Conservation (phyloP, 257 asterid genomes). For the Rhazya stricta region DNA sequence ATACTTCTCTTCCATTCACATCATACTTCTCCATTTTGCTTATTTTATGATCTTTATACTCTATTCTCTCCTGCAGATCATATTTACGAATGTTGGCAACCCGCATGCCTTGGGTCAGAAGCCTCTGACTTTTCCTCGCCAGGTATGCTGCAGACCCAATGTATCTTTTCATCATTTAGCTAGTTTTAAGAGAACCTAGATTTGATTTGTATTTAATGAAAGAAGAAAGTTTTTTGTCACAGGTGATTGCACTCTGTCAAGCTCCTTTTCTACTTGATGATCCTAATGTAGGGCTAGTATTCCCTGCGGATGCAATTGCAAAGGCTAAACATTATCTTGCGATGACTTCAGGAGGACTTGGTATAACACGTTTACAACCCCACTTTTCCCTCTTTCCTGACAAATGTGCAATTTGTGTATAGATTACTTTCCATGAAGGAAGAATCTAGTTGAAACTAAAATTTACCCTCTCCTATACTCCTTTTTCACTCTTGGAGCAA, state of each 20-base stretch:
- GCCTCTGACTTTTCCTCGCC: conserved; percentile 94
- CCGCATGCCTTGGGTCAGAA: conserved; percentile 97
- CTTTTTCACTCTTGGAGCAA: neutral
- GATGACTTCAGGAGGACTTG: conserved; percentile 88
- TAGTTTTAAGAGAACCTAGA: neutral
- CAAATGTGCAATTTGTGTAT: neutral
- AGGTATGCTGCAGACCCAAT: conserved; percentile 40
- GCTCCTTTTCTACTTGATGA: conserved; percentile 96
- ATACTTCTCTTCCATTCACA: neutral
- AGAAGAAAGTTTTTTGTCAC: conserved; percentile 13
- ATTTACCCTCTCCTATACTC: neutral
- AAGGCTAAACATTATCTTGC: conserved; percentile 84
- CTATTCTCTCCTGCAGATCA: conserved; percentile 47
- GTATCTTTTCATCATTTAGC: neutral
- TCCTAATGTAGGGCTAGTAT: conserved; percentile 85
- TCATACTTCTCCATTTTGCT: neutral
- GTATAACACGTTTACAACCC: conserved; percentile 30
- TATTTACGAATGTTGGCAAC: conserved; percentile 90
- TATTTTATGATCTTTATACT: neutral
- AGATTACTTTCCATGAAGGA: neutral
- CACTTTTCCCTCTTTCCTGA: neutral
- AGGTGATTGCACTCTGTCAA: conserved; percentile 99
- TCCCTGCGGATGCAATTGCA: conserved; percentile 97
- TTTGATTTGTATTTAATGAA: conserved; percentile 11
- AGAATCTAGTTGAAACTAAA: neutral